Conservation (phyloP, 176 grass and related monocot genomes). For the Oryza officinalis region DNA sequence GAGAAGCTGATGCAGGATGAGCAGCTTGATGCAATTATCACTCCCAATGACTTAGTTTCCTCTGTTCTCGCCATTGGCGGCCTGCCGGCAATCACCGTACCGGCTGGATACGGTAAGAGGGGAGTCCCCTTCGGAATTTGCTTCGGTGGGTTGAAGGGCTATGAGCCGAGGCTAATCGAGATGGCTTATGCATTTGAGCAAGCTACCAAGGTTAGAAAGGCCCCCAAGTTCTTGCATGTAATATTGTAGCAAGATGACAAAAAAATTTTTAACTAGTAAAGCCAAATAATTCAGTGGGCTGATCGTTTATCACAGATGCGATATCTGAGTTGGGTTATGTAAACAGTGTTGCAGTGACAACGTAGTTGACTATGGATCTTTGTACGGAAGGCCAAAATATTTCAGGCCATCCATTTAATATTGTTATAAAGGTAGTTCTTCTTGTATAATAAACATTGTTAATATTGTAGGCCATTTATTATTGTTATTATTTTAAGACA, state of each 20-base stretch:
- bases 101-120: conserved; percentile 42
- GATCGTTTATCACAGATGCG: too few species aligned
- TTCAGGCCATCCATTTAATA: too few species aligned
- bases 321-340: too few species aligned
- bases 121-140: conserved; percentile 60
- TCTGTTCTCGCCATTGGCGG: conserved; percentile 49
- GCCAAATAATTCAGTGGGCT: too few species aligned
- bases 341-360: too few species aligned
- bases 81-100: conserved; percentile 61
- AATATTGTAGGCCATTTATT: accelerated
- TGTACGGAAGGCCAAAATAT: too few species aligned
- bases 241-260: too few species aligned
- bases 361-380: too few species aligned
- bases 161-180: conserved; percentile 62
- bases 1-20: conserved; percentile 50
- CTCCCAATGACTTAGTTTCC: neutral
- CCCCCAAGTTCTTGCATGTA: conserved; percentile 34
- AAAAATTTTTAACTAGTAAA: too few species aligned
- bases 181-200: conserved; percentile 69
- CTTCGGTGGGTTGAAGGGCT: conserved; percentile 63
- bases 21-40: conserved; percentile 47
- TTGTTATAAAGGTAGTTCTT: too few species aligned
- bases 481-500: too few species aligned
- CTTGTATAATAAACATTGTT: too few species aligned
- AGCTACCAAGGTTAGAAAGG: conserved; percentile 43